A percentile compares a stretch with the other conserved stretches of the same genome.
These are phyloP conservation scores for Penicillium sp. DNA, from an alignment of 2,329 filamentous ascomycete genomes.

Conservation along the genomic window DNA sequence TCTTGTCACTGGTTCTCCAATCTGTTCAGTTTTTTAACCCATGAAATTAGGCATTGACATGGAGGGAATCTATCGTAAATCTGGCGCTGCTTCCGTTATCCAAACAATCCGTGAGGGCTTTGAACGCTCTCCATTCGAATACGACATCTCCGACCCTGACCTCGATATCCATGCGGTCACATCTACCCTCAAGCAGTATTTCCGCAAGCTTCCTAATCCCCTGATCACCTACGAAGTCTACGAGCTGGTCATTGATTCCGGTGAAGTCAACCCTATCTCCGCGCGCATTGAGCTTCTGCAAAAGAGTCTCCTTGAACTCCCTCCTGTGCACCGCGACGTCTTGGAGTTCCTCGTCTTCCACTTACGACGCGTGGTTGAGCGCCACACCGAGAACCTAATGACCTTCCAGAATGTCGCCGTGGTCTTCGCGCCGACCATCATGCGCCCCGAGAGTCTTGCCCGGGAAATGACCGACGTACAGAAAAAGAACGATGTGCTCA, in stretches of 20 bases:
- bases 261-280: slow-evolving; percentile 63
- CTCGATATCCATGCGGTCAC: slow-evolving; percentile 96
- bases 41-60: slow-evolving; percentile 73
- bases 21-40: slow-evolving; percentile 14
- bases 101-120: slow-evolving; percentile 90
- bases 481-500: slow-evolving; percentile 85
- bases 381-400: slow-evolving; percentile 90
- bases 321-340: slow-evolving; percentile 81
- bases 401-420: slow-evolving; percentile 94
- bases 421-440: slow-evolving; percentile 96
- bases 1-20: background rate
- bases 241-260: slow-evolving; percentile 75
- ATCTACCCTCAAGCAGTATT: slow-evolving; percentile 95
- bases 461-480: slow-evolving; percentile 97
- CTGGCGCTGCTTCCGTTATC: slow-evolving; percentile 86
- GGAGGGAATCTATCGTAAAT: slow-evolving; percentile 97
- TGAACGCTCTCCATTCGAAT: slow-evolving; percentile 73
- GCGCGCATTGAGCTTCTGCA: slow-evolving; percentile 73
- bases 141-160: slow-evolving; percentile 89
- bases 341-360: slow-evolving; percentile 95
- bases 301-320: slow-evolving; percentile 74
- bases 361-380: slow-evolving; percentile 79
- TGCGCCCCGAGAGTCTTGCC: slow-evolving; percentile 86
- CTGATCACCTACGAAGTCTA: slow-evolving; percentile 92
- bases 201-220: slow-evolving; percentile 86